A percentile compares a stretch with the other conserved stretches of the same genome.
These are phyloP conservation scores for Solanum medicagineum DNA, from an alignment of 257 asterid genomes.

Conservation along the genomic window DNA sequence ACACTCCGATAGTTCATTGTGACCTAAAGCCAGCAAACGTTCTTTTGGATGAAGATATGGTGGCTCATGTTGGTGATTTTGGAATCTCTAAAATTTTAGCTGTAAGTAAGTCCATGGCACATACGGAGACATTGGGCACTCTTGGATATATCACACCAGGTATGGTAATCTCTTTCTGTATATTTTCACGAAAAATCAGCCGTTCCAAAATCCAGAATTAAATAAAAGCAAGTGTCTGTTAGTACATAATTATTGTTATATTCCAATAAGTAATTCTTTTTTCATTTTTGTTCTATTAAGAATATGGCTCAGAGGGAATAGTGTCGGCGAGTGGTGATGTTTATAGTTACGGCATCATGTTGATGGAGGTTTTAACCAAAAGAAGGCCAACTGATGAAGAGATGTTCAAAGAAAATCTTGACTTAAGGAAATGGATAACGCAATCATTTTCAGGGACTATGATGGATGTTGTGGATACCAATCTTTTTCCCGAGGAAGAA, in stretches of 20 bases:
- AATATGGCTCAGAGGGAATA: not conserved
- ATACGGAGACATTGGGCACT: constrained; percentile 19
- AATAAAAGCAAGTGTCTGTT: not conserved
- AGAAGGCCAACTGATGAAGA: not conserved
- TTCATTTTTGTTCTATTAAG: not conserved
- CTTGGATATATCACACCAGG: constrained; percentile 34
- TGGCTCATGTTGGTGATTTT: too few species aligned
- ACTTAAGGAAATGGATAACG: not conserved
- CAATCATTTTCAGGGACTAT: not conserved
- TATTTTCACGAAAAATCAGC: too few species aligned
- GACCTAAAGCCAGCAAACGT: too few species aligned
- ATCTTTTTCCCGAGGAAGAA: not conserved
- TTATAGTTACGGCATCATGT: constrained; percentile 20
- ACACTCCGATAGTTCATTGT: too few species aligned
- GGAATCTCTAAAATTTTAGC: not conserved
- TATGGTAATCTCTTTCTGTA: not conserved
- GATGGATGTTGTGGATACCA: not conserved
- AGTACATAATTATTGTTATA: not conserved
- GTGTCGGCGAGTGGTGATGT: constrained; percentile 15
- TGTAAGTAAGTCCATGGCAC: not conserved
- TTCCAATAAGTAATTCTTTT: not conserved
- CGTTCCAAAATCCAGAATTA: not conserved
- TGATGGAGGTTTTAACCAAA: constrained; percentile 14
- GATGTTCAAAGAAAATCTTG: not conserved
- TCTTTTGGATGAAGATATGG: too few species aligned